Percentiles rank a stretch among this genome's conserved stretches.
These are phyloP conservation scores for Entrophospora sp. DNA, from an alignment of 192 early-diverging fungal species.

Conservation along the genomic window DNA sequence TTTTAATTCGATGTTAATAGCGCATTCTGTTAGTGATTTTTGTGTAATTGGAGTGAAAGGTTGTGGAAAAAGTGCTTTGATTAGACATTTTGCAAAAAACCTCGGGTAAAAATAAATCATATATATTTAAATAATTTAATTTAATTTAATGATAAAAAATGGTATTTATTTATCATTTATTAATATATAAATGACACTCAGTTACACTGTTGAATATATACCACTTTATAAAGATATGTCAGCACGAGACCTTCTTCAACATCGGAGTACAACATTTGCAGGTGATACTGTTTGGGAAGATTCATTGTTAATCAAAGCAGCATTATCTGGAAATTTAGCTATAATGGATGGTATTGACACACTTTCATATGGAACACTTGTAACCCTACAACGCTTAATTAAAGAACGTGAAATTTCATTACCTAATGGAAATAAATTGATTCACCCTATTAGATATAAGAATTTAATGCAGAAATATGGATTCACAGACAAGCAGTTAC, in stretches of 20 bases:
- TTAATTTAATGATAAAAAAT: too few relatives aligned
- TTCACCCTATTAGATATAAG: conserved; percentile 45
- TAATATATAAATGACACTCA: conserved; percentile 39
- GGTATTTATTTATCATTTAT: background rate
- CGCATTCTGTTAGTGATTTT: conserved; percentile 55
- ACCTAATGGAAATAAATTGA: conserved; percentile 56
- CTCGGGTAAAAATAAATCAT: conserved; percentile 26
- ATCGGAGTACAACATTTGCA: conserved; percentile 55
- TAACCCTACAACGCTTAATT: conserved; percentile 55
- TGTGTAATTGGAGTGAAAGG: conserved; percentile 67
- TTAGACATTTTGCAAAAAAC: conserved; percentile 48
- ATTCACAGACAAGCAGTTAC: conserved; percentile 40
- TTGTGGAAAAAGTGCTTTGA: conserved; percentile 60
- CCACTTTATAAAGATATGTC: conserved; percentile 75
- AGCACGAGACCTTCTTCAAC: conserved; percentile 67
- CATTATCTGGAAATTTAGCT: conserved; percentile 60
- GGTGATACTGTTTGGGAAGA: conserved; percentile 75
- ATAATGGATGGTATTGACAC: conserved; percentile 68
- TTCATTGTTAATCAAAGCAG: conserved; percentile 62
- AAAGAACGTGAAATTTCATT: conserved; percentile 60
- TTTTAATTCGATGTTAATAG: conserved; percentile 44
- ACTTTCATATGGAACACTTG: conserved; percentile 60
- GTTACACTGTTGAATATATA: conserved; percentile 60
- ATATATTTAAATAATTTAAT: background rate
- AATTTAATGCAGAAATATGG: conserved; percentile 38